These are phyloP conservation scores for Avena sativa DNA, from an alignment of 176 grass and related monocot genomes.

Conservation along the genomic window DNA sequence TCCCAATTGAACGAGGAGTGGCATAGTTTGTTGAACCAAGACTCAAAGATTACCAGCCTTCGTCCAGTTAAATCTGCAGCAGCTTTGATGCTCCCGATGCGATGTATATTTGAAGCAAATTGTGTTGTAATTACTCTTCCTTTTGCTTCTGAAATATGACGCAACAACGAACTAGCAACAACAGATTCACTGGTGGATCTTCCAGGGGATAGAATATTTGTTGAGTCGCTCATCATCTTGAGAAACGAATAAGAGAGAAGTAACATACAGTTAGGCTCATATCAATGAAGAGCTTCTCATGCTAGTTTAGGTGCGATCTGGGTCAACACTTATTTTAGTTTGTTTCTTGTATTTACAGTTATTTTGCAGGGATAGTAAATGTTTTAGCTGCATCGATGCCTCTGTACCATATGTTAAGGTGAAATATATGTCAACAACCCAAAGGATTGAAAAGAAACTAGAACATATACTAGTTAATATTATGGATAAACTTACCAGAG, in stretches of 20 bases:
- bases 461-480: slow-evolving; percentile 11
- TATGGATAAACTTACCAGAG: slow-evolving; percentile 81
- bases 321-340: slow-evolving; percentile 12
- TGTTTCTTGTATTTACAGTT: slow-evolving; percentile 9
- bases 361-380: neutral
- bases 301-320: neutral
- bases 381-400: neutral
- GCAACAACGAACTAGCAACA: slow-evolving; percentile 80
- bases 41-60: slow-evolving; percentile 69
- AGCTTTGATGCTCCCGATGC: slow-evolving; percentile 97
- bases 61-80: slow-evolving; percentile 94
- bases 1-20: slow-evolving; percentile 11
- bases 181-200: slow-evolving; percentile 94
- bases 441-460: neutral
- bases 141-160: slow-evolving; percentile 89
- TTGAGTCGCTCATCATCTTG: slow-evolving; percentile 99
- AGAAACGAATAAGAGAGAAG: slow-evolving; percentile 7
- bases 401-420: neutral
- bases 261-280: slow-evolving; percentile 36
- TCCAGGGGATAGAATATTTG: slow-evolving; percentile 98
- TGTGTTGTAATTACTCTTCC: slow-evolving; percentile 99
- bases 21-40: slow-evolving; percentile 30
- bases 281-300: slow-evolving; percentile 3
- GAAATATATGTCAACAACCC: slow-evolving; percentile 26
- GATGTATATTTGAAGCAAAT: slow-evolving; percentile 99